A percentile compares a stretch with the other conserved stretches of the same genome.
phyloP scores from a whole-genome alignment of 345 rosid species.

The Psidium guajava region DNA sequence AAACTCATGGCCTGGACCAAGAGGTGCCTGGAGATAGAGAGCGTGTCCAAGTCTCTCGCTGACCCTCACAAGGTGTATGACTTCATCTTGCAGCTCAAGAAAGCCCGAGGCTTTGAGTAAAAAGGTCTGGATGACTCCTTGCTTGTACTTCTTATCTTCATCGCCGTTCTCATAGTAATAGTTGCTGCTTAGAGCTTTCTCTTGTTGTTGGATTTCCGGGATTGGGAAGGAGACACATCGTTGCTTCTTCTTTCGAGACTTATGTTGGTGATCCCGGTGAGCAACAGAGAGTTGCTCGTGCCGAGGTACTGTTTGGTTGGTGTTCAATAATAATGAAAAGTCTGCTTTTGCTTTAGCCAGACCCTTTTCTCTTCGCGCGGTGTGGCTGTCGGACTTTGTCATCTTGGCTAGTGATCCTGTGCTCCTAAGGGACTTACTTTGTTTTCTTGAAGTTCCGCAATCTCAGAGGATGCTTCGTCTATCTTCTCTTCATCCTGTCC shows the following conservation, averaged over 20 bases:
- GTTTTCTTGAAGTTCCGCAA: background rate
- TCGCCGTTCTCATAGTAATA: background rate
- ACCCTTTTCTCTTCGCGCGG: background rate
- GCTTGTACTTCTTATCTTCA: background rate
- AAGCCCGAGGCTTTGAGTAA: background rate
- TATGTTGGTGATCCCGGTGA: background rate
- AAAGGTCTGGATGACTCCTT: background rate
- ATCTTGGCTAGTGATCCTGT: background rate
- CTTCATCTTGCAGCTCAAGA: background rate
- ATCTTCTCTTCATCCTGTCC: background rate
- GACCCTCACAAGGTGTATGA: slow-evolving; percentile 3
- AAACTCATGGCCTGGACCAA: slow-evolving; percentile 21
- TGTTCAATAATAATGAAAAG: background rate
- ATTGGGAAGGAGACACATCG: background rate
- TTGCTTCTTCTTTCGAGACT: too few species aligned
- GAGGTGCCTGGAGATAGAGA: slow-evolving; percentile 26
- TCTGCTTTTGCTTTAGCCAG: background rate
- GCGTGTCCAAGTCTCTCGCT: slow-evolving; percentile 5
- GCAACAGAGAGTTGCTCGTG: background rate
- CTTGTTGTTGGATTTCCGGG: background rate
- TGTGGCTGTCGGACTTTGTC: background rate
- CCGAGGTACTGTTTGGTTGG: background rate
- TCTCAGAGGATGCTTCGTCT: background rate
- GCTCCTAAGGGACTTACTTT: background rate
- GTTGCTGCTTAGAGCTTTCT: background rate